Base-by-base conservation (phyloP, 2,329 filamentous ascomycete species). In the Lasiodiplodia sp. region DNA sequence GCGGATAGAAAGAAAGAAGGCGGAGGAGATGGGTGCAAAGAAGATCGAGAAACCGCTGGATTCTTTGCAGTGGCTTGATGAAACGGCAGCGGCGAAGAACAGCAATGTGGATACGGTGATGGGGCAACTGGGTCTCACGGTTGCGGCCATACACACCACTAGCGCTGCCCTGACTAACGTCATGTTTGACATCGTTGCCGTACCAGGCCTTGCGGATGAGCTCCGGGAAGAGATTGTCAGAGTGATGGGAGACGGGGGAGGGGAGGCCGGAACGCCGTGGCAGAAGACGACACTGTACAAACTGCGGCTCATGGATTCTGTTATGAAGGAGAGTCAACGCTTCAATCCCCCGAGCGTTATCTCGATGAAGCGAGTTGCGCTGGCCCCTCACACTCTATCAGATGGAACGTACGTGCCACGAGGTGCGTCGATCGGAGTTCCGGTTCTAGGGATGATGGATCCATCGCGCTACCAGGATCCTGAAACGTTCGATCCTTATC, bases 121-220 rank as follows among this genome's bases (percentile, higher is more conserved):
- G 23, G 44, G 47, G 8, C 72, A 73, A 38, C 70, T 74, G 3
- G 25, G 6, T 5, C 44, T 73, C 2, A 68, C 67, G 25, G 10
- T 71, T 8, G 72, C 64, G 21, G 70, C 72, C 2, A 72, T 71
- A 16, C 71, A 73, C 51, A 70, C 69, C 6, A 83, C 82, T 0
- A 78, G 79, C 1, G 78, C 81, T 38, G 67, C 75, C 3, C 71
- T 81, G 0, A 70, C 51, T 84, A 83, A 87, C 53, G 66, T 72
- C 18, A 28, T 78, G 11, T 66, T 73, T 16, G 70, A 75, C 49
- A 49, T 78, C 2, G 71, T 68, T 40, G 65, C 67, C 5, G 34
- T 74, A 25, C 73, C 76, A 0, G 73, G 77, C 51, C 62, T 74
- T 7, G 68, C 77, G 18, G 68, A 71, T 37, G 71, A 71, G 12